Base-by-base conservation (phyloP, 306 rosid species). In the Parietaria judaica region DNA sequence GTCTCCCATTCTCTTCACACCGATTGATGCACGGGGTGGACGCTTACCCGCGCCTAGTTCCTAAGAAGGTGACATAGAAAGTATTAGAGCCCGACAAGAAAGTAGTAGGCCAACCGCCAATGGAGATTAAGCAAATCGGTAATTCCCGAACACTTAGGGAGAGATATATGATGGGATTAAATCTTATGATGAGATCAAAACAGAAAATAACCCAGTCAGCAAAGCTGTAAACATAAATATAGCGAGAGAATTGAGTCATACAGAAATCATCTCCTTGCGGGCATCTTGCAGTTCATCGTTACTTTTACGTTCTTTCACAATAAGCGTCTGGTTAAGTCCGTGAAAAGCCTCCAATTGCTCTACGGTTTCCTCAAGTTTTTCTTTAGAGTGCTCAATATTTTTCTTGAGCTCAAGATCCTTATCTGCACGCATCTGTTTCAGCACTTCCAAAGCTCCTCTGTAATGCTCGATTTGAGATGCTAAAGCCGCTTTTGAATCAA, bases 221-320 rank as follows among this genome's bases (percentile, higher is more conserved):
- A 15, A 9, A 41, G 15, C 16, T 17, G 11, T 3, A 50, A 0
- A 9, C 3, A 50, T 47, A 9, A 54, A 38, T 50, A 23, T 8
- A 3, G 63, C 44, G 45, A 41, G 44, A 48, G 38, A 41, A 55
- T 5, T 51, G 14, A 49, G 54, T 46, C 81, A n/a, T 81, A 85
- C 97, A 4, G 4, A 41, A 37, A 83, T 79, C 68, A 85, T 68
- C 56, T 75, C 85, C 77, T 85, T 85, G 52, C 98, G 95, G 52
- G 89, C 95, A 46, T 85, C 87, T 69, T 85, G 95, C 69, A 87
- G 70, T 74, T 87, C 95, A 6, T 87, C 96, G 63, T 91, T 91
- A 54, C 78, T 79, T 64, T 70, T 75, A 13, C 84, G 87, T 70
- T 83, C 95, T 74, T 66, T 70, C 64, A 83, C 43, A 46, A 85